A percentile compares a stretch with the other conserved stretches of the same genome.
Evolutionary conservation across 345 rosid species (phyloP).

Genomic region (Melaleuca alternifolia): DNA sequence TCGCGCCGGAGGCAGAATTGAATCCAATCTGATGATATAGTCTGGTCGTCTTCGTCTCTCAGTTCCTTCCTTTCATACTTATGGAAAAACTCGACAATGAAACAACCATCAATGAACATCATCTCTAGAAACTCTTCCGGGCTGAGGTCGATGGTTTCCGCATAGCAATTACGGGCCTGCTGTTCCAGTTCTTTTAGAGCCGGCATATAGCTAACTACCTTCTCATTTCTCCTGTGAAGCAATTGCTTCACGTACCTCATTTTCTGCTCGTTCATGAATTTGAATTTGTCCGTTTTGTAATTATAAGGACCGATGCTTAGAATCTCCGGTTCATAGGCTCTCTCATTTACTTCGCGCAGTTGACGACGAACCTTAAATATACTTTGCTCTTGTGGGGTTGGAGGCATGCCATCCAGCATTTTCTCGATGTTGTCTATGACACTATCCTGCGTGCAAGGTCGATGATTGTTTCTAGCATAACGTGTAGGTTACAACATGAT

Average conservation of each 20-base stretch:
- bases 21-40: no score
- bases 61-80: no score
- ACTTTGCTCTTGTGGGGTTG: no score
- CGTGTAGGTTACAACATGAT: no score
- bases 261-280: not conserved
- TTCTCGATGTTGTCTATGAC: no score
- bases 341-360: not conserved
- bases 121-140: not conserved
- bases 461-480: no score
- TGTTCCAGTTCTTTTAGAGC: not conserved
- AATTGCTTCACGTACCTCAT: not conserved
- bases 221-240: not conserved
- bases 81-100: not conserved
- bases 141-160: not conserved
- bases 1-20: rapidly evolving
- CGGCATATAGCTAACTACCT: not conserved
- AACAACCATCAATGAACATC: not conserved
- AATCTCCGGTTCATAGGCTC: not conserved
- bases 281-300: not conserved
- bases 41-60: not conserved
- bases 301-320: not conserved
- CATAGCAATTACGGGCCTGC: not conserved
- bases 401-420: no score
- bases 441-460: no score
- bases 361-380: no score